A percentile compares a stretch with the other conserved stretches of the same genome.
Conservation (phyloP, 352 stramenopile species). For the Pythium vanterpoolii region DNA sequence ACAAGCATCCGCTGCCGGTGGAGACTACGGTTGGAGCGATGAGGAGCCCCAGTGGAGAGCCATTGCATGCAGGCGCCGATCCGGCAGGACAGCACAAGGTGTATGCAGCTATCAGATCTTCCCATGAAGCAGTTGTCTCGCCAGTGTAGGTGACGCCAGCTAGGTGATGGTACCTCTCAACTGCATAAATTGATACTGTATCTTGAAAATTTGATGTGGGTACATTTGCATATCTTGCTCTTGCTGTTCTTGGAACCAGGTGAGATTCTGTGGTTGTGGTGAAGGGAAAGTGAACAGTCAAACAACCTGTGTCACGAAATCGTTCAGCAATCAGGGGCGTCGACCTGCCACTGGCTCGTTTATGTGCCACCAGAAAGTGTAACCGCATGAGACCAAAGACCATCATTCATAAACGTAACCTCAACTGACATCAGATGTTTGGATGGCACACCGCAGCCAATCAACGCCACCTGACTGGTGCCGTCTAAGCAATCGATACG, state of each 20-base stretch:
- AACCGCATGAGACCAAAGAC: not conserved
- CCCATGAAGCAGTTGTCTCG: not conserved
- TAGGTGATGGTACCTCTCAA: not conserved
- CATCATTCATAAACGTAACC: slow-evolving; percentile 1
- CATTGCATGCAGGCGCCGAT: not conserved
- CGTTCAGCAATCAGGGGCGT: not conserved
- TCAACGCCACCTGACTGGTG: not conserved
- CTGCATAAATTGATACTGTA: not conserved
- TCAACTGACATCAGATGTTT: slow-evolving; percentile 5
- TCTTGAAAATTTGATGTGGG: no score
- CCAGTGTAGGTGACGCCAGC: not conserved
- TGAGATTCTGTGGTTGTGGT: no score
- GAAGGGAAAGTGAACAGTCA: no score
- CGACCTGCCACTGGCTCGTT: not conserved
- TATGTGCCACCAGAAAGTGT: not conserved
- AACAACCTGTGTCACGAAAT: not conserved
- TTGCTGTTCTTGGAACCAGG: no score
- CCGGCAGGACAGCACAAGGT: not conserved
- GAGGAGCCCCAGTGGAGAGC: not conserved
- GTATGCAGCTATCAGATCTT: not conserved
- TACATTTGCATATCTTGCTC: no score
- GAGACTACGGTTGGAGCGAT: not conserved
- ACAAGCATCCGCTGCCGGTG: slow-evolving; percentile 21
- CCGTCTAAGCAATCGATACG: slow-evolving; percentile 12
- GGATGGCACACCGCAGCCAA: slow-evolving; percentile 11